Evolutionary conservation across 768 basidiomycete genomes (phyloP).

Genomic region (Tylopilus rubrobrunneus): DNA sequence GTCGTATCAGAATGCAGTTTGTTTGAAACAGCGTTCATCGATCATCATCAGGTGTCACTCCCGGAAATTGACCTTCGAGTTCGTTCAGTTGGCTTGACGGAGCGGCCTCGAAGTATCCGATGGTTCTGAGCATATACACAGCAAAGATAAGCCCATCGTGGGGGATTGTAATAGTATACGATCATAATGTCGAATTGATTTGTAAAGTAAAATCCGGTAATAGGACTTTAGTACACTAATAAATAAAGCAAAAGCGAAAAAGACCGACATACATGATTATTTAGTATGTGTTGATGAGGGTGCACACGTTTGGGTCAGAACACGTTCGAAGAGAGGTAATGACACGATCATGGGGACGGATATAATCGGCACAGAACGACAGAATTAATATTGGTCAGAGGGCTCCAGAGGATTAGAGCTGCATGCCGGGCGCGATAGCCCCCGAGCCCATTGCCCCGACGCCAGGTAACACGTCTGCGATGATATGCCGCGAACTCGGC

Average conservation of each 20-base stretch:
- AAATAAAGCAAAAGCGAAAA: not conserved
- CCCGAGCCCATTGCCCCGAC: conserved; percentile 34
- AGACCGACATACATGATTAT: not conserved
- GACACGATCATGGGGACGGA: too few species aligned
- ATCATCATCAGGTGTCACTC: too few species aligned
- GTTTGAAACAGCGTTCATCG: not conserved
- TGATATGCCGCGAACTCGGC: conserved; percentile 18
- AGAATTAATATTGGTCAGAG: too few species aligned
- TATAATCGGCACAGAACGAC: too few species aligned
- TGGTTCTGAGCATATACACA: not conserved
- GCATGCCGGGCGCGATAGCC: not conserved
- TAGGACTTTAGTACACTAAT: not conserved
- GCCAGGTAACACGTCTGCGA: conserved; percentile 41
- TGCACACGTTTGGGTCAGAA: too few species aligned
- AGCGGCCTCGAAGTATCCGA: not conserved
- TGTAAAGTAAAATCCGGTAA: not conserved
- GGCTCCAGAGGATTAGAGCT: not conserved
- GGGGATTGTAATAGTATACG: too few species aligned
- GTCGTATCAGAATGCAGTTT: too few species aligned
- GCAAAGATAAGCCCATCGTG: not conserved
- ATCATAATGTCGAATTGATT: not conserved
- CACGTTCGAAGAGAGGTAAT: too few species aligned
- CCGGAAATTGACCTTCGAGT: not conserved
- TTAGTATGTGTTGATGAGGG: not conserved
- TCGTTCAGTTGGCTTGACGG: too few species aligned